Percentiles rank a stretch among this genome's conserved stretches.
These are phyloP conservation scores for Corniculantispora saksenae DNA, from an alignment of 2,329 filamentous ascomycete species.

Conservation along the genomic window DNA sequence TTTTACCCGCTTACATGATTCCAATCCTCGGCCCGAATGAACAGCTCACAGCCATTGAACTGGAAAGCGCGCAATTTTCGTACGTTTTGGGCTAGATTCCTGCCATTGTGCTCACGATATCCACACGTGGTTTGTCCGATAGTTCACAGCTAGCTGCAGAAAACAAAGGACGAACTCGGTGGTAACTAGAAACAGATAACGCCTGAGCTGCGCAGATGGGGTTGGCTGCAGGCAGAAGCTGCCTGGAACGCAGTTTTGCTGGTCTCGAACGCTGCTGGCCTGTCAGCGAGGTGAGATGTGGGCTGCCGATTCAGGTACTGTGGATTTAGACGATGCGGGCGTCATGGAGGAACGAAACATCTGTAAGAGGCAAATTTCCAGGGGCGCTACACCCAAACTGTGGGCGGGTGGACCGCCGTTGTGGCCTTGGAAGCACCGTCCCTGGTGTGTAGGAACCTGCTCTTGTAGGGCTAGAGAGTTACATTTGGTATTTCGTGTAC, in stretches of 20 bases:
- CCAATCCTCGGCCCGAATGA: background rate
- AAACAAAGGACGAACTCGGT: background rate
- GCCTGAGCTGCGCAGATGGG: background rate
- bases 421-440: background rate
- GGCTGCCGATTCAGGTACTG: background rate
- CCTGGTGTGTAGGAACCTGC: background rate
- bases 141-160: background rate
- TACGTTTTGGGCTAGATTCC: background rate
- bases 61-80: background rate
- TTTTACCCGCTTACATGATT: background rate
- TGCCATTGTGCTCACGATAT: background rate
- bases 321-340: background rate
- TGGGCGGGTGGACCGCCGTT: background rate
- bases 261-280: conserved; percentile 5
- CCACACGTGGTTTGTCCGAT: background rate
- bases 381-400: background rate
- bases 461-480: background rate
- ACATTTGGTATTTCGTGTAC: background rate
- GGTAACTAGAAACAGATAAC: background rate
- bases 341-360: conserved; percentile 2
- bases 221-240: background rate
- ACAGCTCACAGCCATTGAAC: background rate
- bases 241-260: background rate
- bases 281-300: background rate
- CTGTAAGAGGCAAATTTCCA: background rate